These are phyloP conservation scores for Cercis canadensis DNA, from an alignment of 306 rosid genomes.

Conservation along the genomic window DNA sequence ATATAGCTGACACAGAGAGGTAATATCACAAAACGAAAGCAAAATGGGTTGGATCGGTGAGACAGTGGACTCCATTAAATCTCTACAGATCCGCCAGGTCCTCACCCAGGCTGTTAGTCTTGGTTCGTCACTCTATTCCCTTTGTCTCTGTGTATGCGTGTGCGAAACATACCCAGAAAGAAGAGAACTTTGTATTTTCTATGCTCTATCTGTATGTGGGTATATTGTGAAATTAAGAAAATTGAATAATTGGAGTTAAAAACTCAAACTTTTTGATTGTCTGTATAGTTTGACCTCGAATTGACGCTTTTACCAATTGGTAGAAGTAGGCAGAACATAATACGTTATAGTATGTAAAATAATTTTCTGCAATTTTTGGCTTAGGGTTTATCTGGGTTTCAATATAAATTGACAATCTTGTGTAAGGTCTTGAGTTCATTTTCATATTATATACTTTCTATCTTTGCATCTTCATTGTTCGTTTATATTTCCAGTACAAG, in stretches of 20 bases:
- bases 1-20: not conserved
- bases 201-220: slow-evolving; percentile 6
- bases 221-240: not conserved
- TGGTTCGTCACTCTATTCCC: slow-evolving; percentile 54
- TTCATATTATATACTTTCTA: not conserved
- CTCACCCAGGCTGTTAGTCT: slow-evolving; percentile 82
- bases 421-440: too few relatives aligned
- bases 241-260: not conserved
- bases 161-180: not conserved
- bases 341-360: too few relatives aligned
- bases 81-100: slow-evolving; percentile 88
- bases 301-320: not conserved
- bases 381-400: not conserved
- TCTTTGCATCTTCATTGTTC: not conserved
- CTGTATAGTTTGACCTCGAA: not conserved
- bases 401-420: too few relatives aligned
- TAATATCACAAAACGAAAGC: not conserved
- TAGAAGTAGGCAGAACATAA: too few relatives aligned
- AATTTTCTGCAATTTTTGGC: not conserved
- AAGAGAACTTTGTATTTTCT: not conserved
- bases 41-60: slow-evolving; percentile 84
- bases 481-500: not conserved
- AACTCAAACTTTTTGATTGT: not conserved
- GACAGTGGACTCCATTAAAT: slow-evolving; percentile 70
- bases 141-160: not conserved